These are phyloP conservation scores for Trichoderma sp. DNA, from an alignment of 2,329 filamentous ascomycete genomes.

Conservation along the genomic window DNA sequence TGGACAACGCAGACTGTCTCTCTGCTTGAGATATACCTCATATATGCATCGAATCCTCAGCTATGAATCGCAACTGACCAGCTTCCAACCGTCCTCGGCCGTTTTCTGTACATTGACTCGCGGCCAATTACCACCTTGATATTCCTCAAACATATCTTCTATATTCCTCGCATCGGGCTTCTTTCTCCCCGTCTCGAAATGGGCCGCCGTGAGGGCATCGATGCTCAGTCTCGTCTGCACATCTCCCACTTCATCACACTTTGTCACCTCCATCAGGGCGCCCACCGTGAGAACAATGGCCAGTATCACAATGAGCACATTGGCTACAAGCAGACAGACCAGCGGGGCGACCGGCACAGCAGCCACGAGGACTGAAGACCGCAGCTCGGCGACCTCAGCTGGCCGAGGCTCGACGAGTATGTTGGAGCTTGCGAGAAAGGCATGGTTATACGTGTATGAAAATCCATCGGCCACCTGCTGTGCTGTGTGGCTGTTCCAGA, in stretches of 20 bases:
- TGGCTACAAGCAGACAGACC: neutral
- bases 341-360: neutral
- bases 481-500: neutral
- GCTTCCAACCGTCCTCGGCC: neutral
- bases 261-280: neutral
- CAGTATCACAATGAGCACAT: neutral
- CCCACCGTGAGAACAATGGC: neutral
- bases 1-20: neutral
- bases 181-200: neutral
- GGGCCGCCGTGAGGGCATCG: neutral
- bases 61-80: neutral
- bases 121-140: neutral
- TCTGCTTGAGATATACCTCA: neutral
- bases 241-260: neutral
- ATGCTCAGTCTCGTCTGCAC: neutral
- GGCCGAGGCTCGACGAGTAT: neutral
- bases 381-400: neutral
- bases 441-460: neutral
- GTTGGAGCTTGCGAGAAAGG: neutral
- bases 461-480: neutral
- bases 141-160: neutral
- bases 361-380: neutral
- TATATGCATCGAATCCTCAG: neutral
- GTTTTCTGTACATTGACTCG: neutral
- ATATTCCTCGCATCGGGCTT: neutral